These are phyloP conservation scores for Scleroderma citrinum DNA, from an alignment of 768 basidiomycete genomes.

Conservation along the genomic window DNA sequence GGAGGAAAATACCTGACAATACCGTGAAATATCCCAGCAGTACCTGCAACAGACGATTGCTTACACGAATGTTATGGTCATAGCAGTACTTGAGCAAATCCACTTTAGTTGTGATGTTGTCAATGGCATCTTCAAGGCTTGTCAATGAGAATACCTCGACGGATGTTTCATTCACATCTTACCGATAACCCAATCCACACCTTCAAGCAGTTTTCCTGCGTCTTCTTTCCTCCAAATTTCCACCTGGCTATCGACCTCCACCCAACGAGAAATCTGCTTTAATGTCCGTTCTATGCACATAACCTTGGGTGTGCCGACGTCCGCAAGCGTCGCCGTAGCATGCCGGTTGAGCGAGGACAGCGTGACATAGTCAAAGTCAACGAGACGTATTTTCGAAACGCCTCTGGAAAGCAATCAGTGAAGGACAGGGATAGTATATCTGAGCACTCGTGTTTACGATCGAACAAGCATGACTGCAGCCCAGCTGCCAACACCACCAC, in stretches of 20 bases:
- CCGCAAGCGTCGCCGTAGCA: conserved; percentile 80
- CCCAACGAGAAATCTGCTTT: conserved; percentile 75
- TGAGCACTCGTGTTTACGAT: conserved; percentile 52
- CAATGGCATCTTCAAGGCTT: conserved; percentile 74
- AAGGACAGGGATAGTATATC: neutral
- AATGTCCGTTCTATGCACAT: conserved; percentile 62
- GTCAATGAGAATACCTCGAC: conserved; percentile 2
- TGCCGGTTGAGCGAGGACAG: conserved; percentile 93
- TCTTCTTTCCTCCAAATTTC: conserved; percentile 86
- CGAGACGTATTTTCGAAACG: conserved; percentile 67
- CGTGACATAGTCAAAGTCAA: conserved; percentile 96
- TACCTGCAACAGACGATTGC: conserved; percentile 5
- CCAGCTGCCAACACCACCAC: conserved; percentile 97
- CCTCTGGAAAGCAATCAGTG: conserved; percentile 41
- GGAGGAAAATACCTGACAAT: conserved; percentile 77
- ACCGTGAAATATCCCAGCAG: neutral
- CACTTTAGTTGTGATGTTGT: conserved; percentile 96
- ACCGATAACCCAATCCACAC: conserved; percentile 94
- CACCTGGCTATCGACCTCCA: conserved; percentile 75
- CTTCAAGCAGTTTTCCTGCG: conserved; percentile 67
- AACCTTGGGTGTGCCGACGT: conserved; percentile 94
- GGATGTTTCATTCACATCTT: conserved; percentile 12
- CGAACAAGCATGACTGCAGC: conserved; percentile 88
- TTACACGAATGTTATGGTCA: conserved; percentile 69
- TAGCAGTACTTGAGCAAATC: conserved; percentile 89